phyloP scores from a whole-genome alignment of 1,284 basidiomycete genomes.

The Boletus hoseneyae region DNA sequence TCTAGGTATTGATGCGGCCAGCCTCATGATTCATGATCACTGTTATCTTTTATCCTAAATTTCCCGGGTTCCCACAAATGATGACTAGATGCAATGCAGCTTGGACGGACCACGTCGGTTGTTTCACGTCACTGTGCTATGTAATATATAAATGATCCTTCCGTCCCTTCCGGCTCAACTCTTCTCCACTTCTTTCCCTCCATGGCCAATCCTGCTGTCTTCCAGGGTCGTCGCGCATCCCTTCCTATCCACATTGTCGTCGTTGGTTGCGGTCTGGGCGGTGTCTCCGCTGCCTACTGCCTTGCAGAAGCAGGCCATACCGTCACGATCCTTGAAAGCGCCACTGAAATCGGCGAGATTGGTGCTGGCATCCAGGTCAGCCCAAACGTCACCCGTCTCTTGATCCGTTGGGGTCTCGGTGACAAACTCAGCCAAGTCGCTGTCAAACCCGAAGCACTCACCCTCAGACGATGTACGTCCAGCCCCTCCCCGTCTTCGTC shows the following conservation, averaged over 20 bases:
- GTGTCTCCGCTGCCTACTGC: constrained; percentile 45
- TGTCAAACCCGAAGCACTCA: constrained; percentile 43
- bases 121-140: too few species aligned
- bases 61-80: too few species aligned
- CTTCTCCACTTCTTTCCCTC: too few species aligned
- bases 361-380: constrained; percentile 50
- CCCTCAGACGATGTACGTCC: constrained; percentile 44
- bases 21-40: too few species aligned
- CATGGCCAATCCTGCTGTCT: constrained; percentile 9
- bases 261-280: constrained; percentile 53
- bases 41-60: too few species aligned
- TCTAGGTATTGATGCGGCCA: too few species aligned
- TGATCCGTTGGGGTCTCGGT: constrained; percentile 52
- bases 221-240: constrained; percentile 27
- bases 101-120: too few species aligned
- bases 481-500: background rate
- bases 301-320: constrained; percentile 47
- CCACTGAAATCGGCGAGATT: constrained; percentile 39
- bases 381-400: constrained; percentile 46
- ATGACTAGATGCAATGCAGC: too few species aligned
- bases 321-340: constrained; percentile 45
- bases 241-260: constrained; percentile 41
- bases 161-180: too few species aligned
- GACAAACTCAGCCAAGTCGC: constrained; percentile 39
- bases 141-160: too few species aligned